These are phyloP conservation scores for Avena eriantha DNA, from an alignment of 176 grass and related monocot genomes.

Conservation along the genomic window DNA sequence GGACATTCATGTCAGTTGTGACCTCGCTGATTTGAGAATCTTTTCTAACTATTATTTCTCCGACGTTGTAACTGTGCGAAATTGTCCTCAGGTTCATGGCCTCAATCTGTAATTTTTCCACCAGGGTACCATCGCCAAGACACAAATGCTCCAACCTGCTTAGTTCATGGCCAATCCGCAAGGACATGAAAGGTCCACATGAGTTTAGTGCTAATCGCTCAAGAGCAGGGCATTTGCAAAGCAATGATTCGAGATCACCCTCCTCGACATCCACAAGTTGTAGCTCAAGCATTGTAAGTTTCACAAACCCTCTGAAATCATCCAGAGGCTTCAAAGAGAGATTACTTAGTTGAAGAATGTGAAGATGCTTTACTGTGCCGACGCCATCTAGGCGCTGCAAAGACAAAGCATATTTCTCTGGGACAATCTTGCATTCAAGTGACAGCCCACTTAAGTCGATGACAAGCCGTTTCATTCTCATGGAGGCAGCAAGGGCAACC, in stretches of 20 bases:
- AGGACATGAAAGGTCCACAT: not conserved
- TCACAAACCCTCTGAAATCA: not conserved
- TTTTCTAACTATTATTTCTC: slow-evolving; percentile 4
- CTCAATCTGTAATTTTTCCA: not conserved
- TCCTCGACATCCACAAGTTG: not conserved
- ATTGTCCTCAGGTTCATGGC: slow-evolving; percentile 7
- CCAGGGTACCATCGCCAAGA: not conserved
- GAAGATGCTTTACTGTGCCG: not conserved
- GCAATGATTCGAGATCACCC: not conserved
- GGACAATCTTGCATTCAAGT: not conserved
- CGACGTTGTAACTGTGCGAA: not conserved
- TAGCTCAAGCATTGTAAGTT: not conserved
- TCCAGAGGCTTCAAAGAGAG: not conserved
- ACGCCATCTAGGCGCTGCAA: not conserved
- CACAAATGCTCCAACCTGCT: slow-evolving; percentile 1
- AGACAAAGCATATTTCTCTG: not conserved
- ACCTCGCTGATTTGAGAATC: not conserved
- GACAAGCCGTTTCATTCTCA: slow-evolving; percentile 4
- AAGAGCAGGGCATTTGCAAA: not conserved
- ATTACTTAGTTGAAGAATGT: not conserved
- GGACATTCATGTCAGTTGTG: not conserved
- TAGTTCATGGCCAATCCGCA: not conserved
- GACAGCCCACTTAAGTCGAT: not conserved
- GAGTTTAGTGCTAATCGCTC: not conserved
- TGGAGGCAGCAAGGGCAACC: not conserved